Evolutionary conservation across 805 yeast species (phyloP).

Genomic region (Wickerhamomyces pijperi): DNA sequence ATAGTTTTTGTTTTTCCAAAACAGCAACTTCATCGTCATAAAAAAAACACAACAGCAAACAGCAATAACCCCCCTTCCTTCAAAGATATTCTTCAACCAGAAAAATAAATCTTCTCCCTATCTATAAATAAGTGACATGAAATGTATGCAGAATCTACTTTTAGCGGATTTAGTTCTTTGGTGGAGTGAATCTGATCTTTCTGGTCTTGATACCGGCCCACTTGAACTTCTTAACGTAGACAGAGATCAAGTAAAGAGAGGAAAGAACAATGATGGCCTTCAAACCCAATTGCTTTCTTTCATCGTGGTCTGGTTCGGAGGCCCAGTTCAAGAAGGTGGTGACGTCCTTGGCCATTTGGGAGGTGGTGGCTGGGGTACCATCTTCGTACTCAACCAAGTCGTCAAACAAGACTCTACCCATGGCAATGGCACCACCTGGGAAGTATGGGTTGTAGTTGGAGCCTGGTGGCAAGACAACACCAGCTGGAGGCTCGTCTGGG

Average conservation of each 20-base stretch:
- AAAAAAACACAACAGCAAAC: too few species aligned
- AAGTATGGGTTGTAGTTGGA: constrained; percentile 98
- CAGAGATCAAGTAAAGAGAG: constrained; percentile 66
- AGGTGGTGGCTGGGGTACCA: constrained; percentile 96
- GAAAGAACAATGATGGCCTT: constrained; percentile 80
- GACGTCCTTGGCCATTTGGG: constrained; percentile 99
- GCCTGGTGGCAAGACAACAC: constrained; percentile 87
- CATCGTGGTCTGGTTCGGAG: constrained; percentile 96
- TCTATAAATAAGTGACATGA: not conserved
- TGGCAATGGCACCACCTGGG: constrained; percentile 99
- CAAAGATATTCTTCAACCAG: constrained; percentile 2
- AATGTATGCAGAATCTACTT: not conserved
- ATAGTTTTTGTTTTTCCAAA: too few species aligned
- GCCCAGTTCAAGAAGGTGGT: constrained; percentile 96
- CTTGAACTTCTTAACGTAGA: constrained; percentile 95
- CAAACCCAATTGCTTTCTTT: constrained; percentile 92
- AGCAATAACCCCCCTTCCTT: not conserved
- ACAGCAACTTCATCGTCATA: not conserved
- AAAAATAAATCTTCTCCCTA: not conserved
- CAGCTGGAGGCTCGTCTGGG: constrained; percentile 98
- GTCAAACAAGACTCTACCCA: constrained; percentile 97
- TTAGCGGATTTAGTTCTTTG: constrained; percentile 42
- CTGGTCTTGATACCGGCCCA: constrained; percentile 95
- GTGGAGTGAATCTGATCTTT: constrained; percentile 87
- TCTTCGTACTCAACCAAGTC: constrained; percentile 97